Conservation (phyloP, 2,329 filamentous ascomycete species). For the Hypomyces rosellus region DNA sequence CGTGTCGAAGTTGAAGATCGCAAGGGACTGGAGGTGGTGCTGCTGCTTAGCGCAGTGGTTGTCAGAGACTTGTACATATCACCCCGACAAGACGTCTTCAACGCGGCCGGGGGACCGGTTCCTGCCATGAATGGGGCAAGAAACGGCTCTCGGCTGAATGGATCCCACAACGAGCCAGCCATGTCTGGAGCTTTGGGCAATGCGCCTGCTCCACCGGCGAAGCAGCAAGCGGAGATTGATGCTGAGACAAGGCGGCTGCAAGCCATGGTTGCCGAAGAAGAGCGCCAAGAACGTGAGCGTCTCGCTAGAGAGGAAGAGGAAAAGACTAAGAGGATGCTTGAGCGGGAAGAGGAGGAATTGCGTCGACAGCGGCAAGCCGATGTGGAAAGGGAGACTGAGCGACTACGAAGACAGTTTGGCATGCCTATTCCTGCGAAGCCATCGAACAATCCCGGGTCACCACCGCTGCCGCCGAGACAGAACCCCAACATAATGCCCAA, state of each 20-base stretch:
- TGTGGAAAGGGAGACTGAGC: constrained; percentile 75
- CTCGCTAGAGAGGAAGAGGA: constrained; percentile 51
- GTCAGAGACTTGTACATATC: constrained; percentile 60
- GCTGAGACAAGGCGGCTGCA: constrained; percentile 71
- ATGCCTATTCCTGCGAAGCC: constrained; percentile 23
- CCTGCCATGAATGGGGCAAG: constrained; percentile 14
- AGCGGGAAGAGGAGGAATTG: constrained; percentile 58
- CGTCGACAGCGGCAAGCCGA: constrained; percentile 46
- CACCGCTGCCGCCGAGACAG: too few species aligned
- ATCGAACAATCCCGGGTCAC: too few species aligned
- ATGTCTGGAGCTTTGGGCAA: constrained; percentile 35
- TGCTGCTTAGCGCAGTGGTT: constrained; percentile 58
- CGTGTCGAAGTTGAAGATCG: constrained; percentile 89
- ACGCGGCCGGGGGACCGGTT: constrained; percentile 47
- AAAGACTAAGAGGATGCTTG: constrained; percentile 58
- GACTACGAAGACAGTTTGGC: constrained; percentile 64
- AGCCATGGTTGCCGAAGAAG: constrained; percentile 44
- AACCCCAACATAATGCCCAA: too few species aligned
- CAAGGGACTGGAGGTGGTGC: constrained; percentile 82
- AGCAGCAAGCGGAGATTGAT: constrained; percentile 43
- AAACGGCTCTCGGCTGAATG: constrained; percentile 36
- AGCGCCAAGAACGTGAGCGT: constrained; percentile 49
- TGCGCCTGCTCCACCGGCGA: constrained; percentile 14
- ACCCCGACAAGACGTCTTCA: constrained; percentile 69
- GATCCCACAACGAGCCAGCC: constrained; percentile 16